Conservation (phyloP, 805 yeast genomes). For the Ogataea salicorniae region DNA sequence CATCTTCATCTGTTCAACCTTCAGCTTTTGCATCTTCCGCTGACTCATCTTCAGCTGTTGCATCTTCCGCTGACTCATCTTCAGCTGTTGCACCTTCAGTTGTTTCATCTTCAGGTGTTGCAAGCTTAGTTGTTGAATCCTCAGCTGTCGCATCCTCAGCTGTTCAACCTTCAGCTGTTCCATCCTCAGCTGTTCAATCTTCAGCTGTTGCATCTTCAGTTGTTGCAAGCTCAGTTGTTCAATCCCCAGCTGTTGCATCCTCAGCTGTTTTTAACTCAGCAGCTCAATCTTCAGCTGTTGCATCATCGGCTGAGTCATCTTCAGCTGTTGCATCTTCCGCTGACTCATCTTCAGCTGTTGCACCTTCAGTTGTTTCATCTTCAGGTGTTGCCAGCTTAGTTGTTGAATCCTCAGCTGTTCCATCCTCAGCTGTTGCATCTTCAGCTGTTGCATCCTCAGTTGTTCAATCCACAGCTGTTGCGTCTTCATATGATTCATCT, state of each 20-base stretch:
- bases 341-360: not conserved
- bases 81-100: slow-evolving; percentile 3
- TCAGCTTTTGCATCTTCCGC: not conserved
- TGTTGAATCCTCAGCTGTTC: slow-evolving; percentile 1
- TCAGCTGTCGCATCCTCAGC: slow-evolving; percentile 2
- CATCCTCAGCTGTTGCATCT: not conserved
- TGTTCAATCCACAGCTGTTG: not conserved
- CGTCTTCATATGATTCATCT: not conserved
- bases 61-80: not conserved
- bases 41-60: not conserved
- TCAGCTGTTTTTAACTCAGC: not conserved
- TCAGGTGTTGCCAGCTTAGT: not conserved
- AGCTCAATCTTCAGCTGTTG: slow-evolving; percentile 4
- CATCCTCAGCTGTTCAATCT: not conserved
- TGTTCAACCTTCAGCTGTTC: not conserved
- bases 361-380: slow-evolving; percentile 1
- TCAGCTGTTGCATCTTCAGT: not conserved
- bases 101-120: not conserved
- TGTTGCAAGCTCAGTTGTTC: not conserved
- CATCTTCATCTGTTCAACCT: not conserved
- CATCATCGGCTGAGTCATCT: not conserved
- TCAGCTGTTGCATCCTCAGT: not conserved
- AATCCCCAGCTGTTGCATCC: not conserved
- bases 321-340: slow-evolving; percentile 1
- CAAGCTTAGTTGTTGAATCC: slow-evolving; percentile 1